Evolutionary conservation across 805 yeast species (phyloP), one percentile per base, ranked within the genome.

Genomic region (Jamesozyma gamospora): DNA sequence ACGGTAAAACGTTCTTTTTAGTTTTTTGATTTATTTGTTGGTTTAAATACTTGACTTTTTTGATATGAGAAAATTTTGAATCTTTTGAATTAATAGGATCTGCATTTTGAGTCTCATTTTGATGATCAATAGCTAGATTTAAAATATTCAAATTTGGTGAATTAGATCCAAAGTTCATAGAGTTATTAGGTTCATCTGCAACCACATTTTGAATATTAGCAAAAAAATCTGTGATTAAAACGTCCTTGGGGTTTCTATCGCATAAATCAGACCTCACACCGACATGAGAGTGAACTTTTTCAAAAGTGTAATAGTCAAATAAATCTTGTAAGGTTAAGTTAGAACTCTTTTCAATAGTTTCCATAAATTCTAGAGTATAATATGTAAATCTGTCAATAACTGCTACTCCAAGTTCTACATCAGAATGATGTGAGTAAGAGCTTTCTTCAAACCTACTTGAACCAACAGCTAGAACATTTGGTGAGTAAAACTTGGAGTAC

Each of bases 381-480:
- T 87, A 88, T 0, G 99, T 92, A 65, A 92, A 92, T 51, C 98
- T 69, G 60, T 92, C 99, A 53, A 92, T 92, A 11, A 92, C 96
- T 0, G 98, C 96, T 37, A 92, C 97, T 7, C 99, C 99, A 36
- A 92, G 77, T 53, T 90, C 96, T 34, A 82, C 75, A 58, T 92
- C 99, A 1, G 96, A 85, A 59, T 86, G 95, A 54, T 92, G 97
- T 1, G 96, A 87, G 56, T 87, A 92, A 2, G 95, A 85, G 37
- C 90, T 79, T 62, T 92, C 96, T 40, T 82, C 95, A 7, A 85
- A 46, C 48, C 73, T 82, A 9, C 94, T 82, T 1, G 96, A 86
- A 0, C 98, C 99, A 28, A 90, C 94, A 1, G 96, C 85, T 38
- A 92, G 63, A 34, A 92, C 76, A 58, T 92, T 87, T 27, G 98